Evolutionary conservation across 2,329 filamentous ascomycete genomes (phyloP).

Genomic region (Pestalotiopsis fici): DNA sequence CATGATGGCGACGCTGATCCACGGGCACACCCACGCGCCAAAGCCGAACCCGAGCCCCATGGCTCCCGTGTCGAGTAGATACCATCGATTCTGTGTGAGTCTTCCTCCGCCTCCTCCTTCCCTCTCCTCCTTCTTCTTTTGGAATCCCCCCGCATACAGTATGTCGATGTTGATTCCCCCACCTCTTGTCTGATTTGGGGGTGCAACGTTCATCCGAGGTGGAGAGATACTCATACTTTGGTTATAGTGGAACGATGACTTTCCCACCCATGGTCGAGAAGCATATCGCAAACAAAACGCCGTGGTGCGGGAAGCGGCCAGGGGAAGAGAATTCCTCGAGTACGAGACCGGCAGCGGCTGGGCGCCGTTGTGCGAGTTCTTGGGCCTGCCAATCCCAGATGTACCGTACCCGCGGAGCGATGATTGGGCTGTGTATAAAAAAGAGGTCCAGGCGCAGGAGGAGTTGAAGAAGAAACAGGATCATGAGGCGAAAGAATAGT

Average conservation of each 20-base stretch:
- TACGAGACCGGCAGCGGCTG: slow-evolving; percentile 26
- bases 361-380: slow-evolving; percentile 27
- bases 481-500: not conserved
- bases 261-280: slow-evolving; percentile 19
- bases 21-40: slow-evolving; percentile 17
- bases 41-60: slow-evolving; percentile 18
- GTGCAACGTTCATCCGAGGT: no score
- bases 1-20: slow-evolving; percentile 31
- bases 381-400: slow-evolving; percentile 22
- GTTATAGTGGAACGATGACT: slow-evolving; percentile 25
- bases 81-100: slow-evolving; percentile 24
- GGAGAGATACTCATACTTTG: not conserved
- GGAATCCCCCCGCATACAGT: no score
- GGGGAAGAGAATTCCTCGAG: slow-evolving; percentile 25
- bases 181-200: no score
- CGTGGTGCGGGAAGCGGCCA: slow-evolving; percentile 16
- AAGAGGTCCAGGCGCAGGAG: slow-evolving; percentile 4
- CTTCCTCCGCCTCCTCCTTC: not conserved
- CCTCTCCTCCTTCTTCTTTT: no score
- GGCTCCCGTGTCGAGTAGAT: slow-evolving; percentile 22
- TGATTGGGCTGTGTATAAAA: slow-evolving; percentile 30
- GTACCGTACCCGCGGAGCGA: slow-evolving; percentile 27
- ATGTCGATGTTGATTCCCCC: no score
- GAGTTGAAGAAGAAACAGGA: not conserved
- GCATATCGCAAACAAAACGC: slow-evolving; percentile 27